These are phyloP conservation scores for Boletellus deceptivus DNA, from an alignment of 1,284 basidiomycete species.

Conservation along the genomic window DNA sequence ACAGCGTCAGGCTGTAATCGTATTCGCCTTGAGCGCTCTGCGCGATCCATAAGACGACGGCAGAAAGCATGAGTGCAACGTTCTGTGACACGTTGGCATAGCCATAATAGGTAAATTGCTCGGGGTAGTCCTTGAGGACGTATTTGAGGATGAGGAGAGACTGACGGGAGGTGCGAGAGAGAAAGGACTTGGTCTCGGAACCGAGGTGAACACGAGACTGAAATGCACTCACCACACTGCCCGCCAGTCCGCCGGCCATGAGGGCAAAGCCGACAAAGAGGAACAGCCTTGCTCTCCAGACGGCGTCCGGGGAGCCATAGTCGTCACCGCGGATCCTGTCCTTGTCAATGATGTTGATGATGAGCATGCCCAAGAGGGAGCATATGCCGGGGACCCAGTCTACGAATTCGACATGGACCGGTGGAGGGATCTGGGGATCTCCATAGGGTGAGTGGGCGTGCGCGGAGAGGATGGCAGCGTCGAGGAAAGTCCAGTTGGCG, in stretches of 20 bases:
- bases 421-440: constrained; percentile 66
- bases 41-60: constrained; percentile 83
- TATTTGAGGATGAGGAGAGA: constrained; percentile 93
- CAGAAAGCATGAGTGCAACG: constrained; percentile 87
- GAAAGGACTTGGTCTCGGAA: constrained; percentile 2
- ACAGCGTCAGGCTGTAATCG: constrained; percentile 85
- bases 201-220: neutral
- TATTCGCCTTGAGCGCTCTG: constrained; percentile 81
- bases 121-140: constrained; percentile 68
- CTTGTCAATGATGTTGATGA: constrained; percentile 96
- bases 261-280: constrained; percentile 95
- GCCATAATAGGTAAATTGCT: constrained; percentile 88
- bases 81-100: constrained; percentile 95
- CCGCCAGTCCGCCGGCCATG: constrained; percentile 94
- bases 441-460: constrained; percentile 74
- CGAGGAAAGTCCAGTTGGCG: constrained; percentile 95
- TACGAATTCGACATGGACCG: constrained; percentile 86
- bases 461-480: constrained; percentile 87
- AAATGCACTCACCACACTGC: constrained; percentile 75
- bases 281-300: constrained; percentile 87
- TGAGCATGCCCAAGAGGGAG: constrained; percentile 90
- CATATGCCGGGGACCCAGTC: constrained; percentile 97
- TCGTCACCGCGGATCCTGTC: constrained; percentile 84
- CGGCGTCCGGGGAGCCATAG: constrained; percentile 79
- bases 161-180: constrained; percentile 39